Evolutionary conservation across 2,329 filamentous ascomycete species (phyloP), one percentile per base, ranked within the genome.

Genomic region (Shiraia sp.): DNA sequence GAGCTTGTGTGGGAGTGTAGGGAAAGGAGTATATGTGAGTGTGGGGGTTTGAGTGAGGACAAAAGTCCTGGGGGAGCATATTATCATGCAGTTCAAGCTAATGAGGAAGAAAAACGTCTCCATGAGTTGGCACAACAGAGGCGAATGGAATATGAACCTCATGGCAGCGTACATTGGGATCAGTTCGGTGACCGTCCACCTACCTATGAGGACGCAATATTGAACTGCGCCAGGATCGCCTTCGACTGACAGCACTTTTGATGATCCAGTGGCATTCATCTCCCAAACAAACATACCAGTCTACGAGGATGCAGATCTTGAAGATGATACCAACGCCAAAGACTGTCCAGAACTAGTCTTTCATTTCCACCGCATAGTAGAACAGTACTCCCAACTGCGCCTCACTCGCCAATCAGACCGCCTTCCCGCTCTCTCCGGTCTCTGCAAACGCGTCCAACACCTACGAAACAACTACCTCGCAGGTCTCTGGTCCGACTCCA

Each of bases 1-100:
- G 56, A 59, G 33, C 40, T 59, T 2, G 34, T 53, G 2, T 58
- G 51, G 50, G 50, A 59, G 19, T 59, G 54, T 33, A 36, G 40
- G 14, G 36, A 55, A 26, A 17, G 34, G 1, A 39, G 17, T 23
- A 32, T 17, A 1, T 58, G 53, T 24, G 53, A 57, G n/a, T 56
- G 55, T 24, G 45, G 51, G 10, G 36, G 29, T 2, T 28, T 53
- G 9, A 32, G 34, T 10, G 30, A 44, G 13, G 32, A 45, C 6
- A 37, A 15, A 4, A 40, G 42, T 33, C 38, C 40, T n/a, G 36
- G 46, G 27, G 28, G 38, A 27, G 12, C 16, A 19, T 43, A 41
- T 31, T 31, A 43, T 32, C 24, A 43, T 33, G 25, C 34, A 3
- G 13, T 50, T n/a, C 24, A 42, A 12, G 23, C 33, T 10, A 37